Base-by-base conservation (phyloP, 1,284 basidiomycete genomes). In the Volvariella surrecta region DNA sequence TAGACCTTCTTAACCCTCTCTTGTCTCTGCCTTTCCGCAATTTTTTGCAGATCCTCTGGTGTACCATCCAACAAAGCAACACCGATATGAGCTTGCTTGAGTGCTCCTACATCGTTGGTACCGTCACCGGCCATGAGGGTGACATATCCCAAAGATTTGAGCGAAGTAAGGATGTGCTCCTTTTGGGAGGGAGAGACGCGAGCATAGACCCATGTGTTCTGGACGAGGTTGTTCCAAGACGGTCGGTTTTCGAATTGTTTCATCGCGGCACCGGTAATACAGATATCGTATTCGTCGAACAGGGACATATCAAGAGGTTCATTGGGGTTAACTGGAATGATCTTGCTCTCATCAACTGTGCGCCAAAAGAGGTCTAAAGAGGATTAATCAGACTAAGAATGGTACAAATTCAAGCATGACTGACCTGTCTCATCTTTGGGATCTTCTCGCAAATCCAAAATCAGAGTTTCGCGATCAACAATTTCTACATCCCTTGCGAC, bases 121-220 rank as follows among this genome's bases (percentile, higher is more conserved):
- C 94, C 94, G 59, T 97, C 94, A 47, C 93, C 93, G 9, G 92
- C 93, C 93, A 97, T 97, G 44, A 97, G 73, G 0, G 93, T 97
- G 4, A 76, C 74, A 61, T 89, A 97, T 19, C 93, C 93, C 19
- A 95, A 77, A 10, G 74, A 73, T 59, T 92, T 90, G 45, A 97
- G 71, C 2, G 87, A 85, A 0, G 89, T 89, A 39, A 97, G 75
- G 62, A 97, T 95, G 60, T 78, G 78, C 61, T 97, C 93, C 66
- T 97, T 97, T 61, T 97, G 94, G 1, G 79, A 66, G 1, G 93
- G 93, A n/a, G 93, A 95, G 16, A 96, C 92, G 42, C 93, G 89
- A 17, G 93, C 93, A 54, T 97, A 97, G 43, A 97, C 93, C 89
- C 90, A 97, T 3, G 90, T 91, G 59, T 95, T 82, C 53, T 92